Conservation (phyloP, 495 filamentous ascomycete genomes). For the Tuber indicum region DNA sequence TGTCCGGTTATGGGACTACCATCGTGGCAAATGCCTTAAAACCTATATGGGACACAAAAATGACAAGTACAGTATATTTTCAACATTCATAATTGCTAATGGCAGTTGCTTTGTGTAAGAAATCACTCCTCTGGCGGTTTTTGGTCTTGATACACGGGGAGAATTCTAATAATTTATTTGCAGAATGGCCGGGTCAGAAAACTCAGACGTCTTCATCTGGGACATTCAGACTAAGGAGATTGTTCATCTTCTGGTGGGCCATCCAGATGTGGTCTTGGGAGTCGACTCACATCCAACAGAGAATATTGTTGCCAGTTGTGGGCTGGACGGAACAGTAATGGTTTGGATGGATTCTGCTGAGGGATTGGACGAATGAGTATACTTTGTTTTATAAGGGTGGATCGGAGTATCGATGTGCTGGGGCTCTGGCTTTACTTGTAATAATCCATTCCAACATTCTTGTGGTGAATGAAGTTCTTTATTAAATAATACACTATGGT, state of each 20-base stretch:
- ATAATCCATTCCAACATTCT: not conserved
- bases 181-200: constrained; percentile 71
- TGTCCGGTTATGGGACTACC: constrained; percentile 89
- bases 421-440: not conserved
- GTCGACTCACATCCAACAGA: constrained; percentile 59
- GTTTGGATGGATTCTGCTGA: constrained; percentile 50
- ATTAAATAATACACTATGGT: not conserved
- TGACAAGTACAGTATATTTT: constrained; percentile 70
- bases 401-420: not conserved
- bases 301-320: constrained; percentile 55
- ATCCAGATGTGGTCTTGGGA: constrained; percentile 75
- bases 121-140: constrained; percentile 50
- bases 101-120: constrained; percentile 40
- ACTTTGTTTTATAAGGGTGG: not conserved
- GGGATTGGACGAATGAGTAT: not conserved
- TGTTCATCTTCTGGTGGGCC: constrained; percentile 64
- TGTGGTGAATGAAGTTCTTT: not conserved
- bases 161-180: not conserved
- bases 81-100: constrained; percentile 65
- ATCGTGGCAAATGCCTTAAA: constrained; percentile 80
- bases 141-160: not conserved
- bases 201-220: constrained; percentile 79
- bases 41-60: constrained; percentile 95
- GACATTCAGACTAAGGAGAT: constrained; percentile 79
- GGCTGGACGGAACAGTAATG: constrained; percentile 58